Evolutionary conservation across 1,139 yeast species (phyloP), one percentile per base, ranked within the genome.

Genomic region (Sugiyamaella novakii): DNA sequence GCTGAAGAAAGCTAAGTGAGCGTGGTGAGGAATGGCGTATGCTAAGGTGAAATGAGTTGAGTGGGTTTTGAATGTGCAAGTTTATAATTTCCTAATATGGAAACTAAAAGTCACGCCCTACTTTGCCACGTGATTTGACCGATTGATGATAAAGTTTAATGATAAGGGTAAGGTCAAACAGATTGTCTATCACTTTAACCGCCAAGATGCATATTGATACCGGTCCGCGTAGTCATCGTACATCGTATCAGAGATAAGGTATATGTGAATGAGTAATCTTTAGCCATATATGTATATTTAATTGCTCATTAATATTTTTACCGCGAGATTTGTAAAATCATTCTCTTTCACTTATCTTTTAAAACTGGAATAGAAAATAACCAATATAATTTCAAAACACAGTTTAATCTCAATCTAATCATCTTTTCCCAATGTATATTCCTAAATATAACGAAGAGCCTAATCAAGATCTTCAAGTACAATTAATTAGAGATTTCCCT

Each of bases 401-500:
- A n/a, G n/a, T n/a, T n/a, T n/a, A n/a, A n/a, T n/a, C n/a, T n/a
- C n/a, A n/a, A n/a, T n/a, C n/a, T n/a, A n/a, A n/a, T n/a, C n/a
- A n/a, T n/a, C n/a, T n/a, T n/a, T n/a, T n/a, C n/a, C n/a, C 28
- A 24, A 59, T 59, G 63, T 58, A 52, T 45, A 60, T 62, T 15
- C 71, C 73, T 14, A 57, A 57, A 10, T 50, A 58, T 17, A 65
- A 59, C 53, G 52, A 43, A 11, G 63, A 59, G 17, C 51, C 56
- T 11, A 65, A 63, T 24, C 72, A 77, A 72, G 74, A 70, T 11
- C 61, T 66, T 41, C 76, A 73, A 47, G 68, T 70, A 46, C 63
- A 67, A 25, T 63, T 80, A 28, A 78, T 81, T 48, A 61, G 66
- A 46, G 64, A 68, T n/a, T 69, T 69, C 56, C 84, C 84, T 0